phyloP scores from a whole-genome alignment of 2,329 filamentous ascomycete genomes.

The Talaromyces sp. region DNA sequence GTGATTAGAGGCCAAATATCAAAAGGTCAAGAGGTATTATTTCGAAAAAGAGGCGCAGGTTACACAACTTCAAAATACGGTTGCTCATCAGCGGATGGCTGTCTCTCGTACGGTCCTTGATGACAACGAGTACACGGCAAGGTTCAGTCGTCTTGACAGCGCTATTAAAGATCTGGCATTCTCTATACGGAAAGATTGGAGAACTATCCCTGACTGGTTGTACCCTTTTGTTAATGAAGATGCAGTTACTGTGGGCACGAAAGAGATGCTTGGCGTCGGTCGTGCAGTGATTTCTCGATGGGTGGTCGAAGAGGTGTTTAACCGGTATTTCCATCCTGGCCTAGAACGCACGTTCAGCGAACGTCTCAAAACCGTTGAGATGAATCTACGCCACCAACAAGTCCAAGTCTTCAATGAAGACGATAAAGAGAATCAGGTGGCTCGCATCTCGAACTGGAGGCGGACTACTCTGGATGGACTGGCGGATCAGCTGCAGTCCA shows the following conservation, averaged over 20 bases:
- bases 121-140: conserved; percentile 84
- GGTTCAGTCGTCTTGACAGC: conserved; percentile 86
- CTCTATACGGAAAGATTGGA: conserved; percentile 94
- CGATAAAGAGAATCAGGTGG: conserved; percentile 80
- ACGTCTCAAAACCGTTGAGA: conserved; percentile 79
- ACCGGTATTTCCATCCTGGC: conserved; percentile 86
- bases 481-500: conserved; percentile 61
- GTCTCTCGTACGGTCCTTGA: conserved; percentile 91
- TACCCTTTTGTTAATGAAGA: conserved; percentile 75
- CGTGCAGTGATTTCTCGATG: conserved; percentile 83
- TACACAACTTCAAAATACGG: conserved; percentile 92
- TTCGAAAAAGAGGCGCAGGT: conserved; percentile 89
- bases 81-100: conserved; percentile 91
- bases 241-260: conserved; percentile 78
- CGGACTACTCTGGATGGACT: conserved; percentile 92
- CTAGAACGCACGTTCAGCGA: conserved; percentile 70
- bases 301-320: conserved; percentile 86
- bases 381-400: conserved; percentile 74
- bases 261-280: conserved; percentile 96
- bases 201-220: conserved; percentile 72
- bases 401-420: conserved; percentile 71
- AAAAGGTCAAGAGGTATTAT: conserved; percentile 95
- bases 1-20: conserved; percentile 78
- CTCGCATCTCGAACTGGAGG: conserved; percentile 87
- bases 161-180: conserved; percentile 93